phyloP scores from a whole-genome alignment of 257 asterid genomes.

The Primulina eburnea region DNA sequence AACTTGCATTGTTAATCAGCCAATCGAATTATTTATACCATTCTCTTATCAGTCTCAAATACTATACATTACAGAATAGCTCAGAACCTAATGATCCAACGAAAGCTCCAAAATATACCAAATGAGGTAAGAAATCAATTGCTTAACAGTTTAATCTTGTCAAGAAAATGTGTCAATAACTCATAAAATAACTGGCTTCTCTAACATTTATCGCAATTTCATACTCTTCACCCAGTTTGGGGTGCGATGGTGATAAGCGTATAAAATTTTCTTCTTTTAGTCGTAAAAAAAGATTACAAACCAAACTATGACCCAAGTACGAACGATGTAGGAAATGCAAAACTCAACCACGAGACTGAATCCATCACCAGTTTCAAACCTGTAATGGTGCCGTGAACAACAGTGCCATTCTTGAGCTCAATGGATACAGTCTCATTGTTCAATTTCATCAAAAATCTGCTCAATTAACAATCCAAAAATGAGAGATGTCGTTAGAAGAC shows the following conservation, averaged over 20 bases:
- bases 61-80: background rate
- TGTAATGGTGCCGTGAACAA: constrained; percentile 44
- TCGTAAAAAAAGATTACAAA: background rate
- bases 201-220: no score
- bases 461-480: no score
- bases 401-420: constrained; percentile 32
- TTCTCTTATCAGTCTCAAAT: no score
- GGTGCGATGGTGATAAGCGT: no score
- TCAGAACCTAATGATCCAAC: background rate
- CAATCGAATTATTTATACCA: no score
- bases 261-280: background rate
- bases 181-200: background rate
- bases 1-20: no score
- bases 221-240: no score
- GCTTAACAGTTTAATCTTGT: background rate
- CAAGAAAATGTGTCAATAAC: background rate
- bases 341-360: no score
- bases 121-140: background rate
- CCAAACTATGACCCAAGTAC: no score
- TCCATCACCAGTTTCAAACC: constrained; percentile 19
- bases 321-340: no score
- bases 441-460: constrained; percentile 55
- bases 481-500: no score
- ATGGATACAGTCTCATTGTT: constrained; percentile 53
- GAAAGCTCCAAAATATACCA: background rate